These are phyloP conservation scores for Zygoascus sp. DNA, from an alignment of 1,139 yeast genomes.

Conservation along the genomic window DNA sequence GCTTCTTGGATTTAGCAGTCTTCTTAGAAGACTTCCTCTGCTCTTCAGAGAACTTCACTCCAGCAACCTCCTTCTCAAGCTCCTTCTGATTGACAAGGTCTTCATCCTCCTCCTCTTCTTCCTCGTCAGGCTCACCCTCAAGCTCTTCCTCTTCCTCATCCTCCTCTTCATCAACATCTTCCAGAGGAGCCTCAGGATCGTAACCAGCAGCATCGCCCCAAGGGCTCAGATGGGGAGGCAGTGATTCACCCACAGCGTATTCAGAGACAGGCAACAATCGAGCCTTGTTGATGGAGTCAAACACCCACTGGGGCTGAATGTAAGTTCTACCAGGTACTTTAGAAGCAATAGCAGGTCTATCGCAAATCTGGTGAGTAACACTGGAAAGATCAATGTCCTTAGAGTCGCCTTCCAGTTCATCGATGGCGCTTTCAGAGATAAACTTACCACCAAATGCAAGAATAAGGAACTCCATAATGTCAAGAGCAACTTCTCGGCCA, in stretches of 20 bases:
- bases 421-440: conserved; percentile 82
- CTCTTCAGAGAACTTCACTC: conserved; percentile 67
- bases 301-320: conserved; percentile 96
- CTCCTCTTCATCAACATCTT: conserved; percentile 36
- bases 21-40: conserved; percentile 33
- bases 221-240: conserved; percentile 97
- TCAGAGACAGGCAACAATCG: conserved; percentile 67
- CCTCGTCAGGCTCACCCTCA: conserved; percentile 42
- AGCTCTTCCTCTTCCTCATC: conserved; percentile 47
- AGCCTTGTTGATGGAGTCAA: conserved; percentile 82
- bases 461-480: conserved; percentile 81
- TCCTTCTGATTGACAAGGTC: conserved; percentile 67
- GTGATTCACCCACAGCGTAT: conserved; percentile 89
- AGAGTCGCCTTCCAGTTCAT: conserved; percentile 52
- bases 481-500: conserved; percentile 95
- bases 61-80: conserved; percentile 85
- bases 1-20: conserved; percentile 19
- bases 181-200: conserved; percentile 62
- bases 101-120: conserved; percentile 39
- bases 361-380: conserved; percentile 91
- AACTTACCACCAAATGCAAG: conserved; percentile 84
- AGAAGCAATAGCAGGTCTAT: conserved; percentile 74
- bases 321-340: conserved; percentile 91
- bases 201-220: conserved; percentile 96
- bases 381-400: conserved; percentile 53